phyloP scores from a whole-genome alignment of 768 basidiomycete genomes.

The Hortiboletus flavorubellus region DNA sequence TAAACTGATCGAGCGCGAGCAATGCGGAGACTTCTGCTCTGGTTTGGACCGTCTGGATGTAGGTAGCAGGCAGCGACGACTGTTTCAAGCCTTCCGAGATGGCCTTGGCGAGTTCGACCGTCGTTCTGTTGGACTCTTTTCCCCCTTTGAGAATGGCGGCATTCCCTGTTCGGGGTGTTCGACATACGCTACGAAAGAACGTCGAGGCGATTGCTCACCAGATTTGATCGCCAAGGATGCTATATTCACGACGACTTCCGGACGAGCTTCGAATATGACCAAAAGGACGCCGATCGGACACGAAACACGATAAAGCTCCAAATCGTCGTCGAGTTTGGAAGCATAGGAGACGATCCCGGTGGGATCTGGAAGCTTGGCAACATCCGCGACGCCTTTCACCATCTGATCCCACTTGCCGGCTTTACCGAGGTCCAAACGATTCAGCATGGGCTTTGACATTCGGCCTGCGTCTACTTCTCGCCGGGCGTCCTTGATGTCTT shows the following conservation, averaged over 20 bases:
- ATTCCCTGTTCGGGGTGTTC: constrained; percentile 58
- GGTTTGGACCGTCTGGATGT: constrained; percentile 90
- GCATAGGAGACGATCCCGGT: constrained; percentile 87
- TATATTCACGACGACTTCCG: constrained; percentile 97
- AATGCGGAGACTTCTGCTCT: constrained; percentile 87
- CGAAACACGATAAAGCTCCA: constrained; percentile 90
- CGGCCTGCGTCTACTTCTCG: constrained; percentile 76
- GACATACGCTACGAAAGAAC: background rate
- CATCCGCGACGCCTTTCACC: constrained; percentile 86
- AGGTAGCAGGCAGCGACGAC: constrained; percentile 71
- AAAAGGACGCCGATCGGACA: constrained; percentile 96
- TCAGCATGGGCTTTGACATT: constrained; percentile 81
- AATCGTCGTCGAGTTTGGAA: constrained; percentile 77
- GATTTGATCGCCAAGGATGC: constrained; percentile 95
- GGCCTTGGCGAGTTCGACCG: constrained; percentile 69
- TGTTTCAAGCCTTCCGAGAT: constrained; percentile 75
- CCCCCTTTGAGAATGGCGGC: constrained; percentile 97
- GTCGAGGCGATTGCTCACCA: constrained; percentile 45
- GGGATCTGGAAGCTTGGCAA: constrained; percentile 82
- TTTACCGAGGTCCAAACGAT: constrained; percentile 73
- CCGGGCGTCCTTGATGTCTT: constrained; percentile 81
- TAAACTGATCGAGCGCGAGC: constrained; percentile 83
- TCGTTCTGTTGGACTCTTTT: constrained; percentile 87
- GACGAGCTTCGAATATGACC: constrained; percentile 95
- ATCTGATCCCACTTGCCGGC: constrained; percentile 93